Evolutionary conservation across 495 filamentous ascomycete species (phyloP).

Genomic region (Aspergillus funiculosus): DNA sequence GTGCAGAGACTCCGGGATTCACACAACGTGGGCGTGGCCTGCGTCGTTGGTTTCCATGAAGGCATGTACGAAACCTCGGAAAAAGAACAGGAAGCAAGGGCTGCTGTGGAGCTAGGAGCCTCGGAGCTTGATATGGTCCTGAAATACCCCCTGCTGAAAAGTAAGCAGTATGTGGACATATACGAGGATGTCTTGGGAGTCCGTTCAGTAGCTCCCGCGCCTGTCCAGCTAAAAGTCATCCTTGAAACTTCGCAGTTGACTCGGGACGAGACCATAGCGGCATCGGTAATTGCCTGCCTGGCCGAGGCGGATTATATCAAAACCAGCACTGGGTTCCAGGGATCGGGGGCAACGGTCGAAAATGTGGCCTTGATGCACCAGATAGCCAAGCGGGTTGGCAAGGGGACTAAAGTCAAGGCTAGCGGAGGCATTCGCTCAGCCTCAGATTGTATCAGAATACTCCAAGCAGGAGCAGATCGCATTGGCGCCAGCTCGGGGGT

Average conservation of each 20-base stretch:
- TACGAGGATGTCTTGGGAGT: constrained; percentile 55
- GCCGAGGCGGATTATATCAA: constrained; percentile 64
- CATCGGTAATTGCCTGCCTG: constrained; percentile 49
- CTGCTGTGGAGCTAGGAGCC: constrained; percentile 54
- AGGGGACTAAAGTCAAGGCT: constrained; percentile 56
- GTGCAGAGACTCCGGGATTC: constrained; percentile 45
- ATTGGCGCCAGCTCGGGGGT: constrained; percentile 59
- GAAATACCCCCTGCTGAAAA: constrained; percentile 50
- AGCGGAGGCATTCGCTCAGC: constrained; percentile 56
- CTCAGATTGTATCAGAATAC: constrained; percentile 49
- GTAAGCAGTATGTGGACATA: constrained; percentile 44
- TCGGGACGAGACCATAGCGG: constrained; percentile 52
- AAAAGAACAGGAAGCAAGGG: constrained; percentile 51
- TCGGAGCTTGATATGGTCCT: constrained; percentile 65
- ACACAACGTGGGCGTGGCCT: constrained; percentile 49
- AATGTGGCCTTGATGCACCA: constrained; percentile 55
- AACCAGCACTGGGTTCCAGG: constrained; percentile 64
- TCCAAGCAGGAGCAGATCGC: constrained; percentile 59
- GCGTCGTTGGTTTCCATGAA: constrained; percentile 64
- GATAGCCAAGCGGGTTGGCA: constrained; percentile 33
- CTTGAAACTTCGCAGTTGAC: constrained; percentile 58
- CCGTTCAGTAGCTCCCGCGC: constrained; percentile 43
- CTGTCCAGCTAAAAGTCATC: constrained; percentile 56
- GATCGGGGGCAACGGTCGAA: constrained; percentile 50
- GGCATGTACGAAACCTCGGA: constrained; percentile 49